A percentile compares a stretch with the other conserved stretches of the same genome.
These are phyloP conservation scores for Blastocystis sp. DNA, from an alignment of 352 stramenopile genomes.

Conservation along the genomic window DNA sequence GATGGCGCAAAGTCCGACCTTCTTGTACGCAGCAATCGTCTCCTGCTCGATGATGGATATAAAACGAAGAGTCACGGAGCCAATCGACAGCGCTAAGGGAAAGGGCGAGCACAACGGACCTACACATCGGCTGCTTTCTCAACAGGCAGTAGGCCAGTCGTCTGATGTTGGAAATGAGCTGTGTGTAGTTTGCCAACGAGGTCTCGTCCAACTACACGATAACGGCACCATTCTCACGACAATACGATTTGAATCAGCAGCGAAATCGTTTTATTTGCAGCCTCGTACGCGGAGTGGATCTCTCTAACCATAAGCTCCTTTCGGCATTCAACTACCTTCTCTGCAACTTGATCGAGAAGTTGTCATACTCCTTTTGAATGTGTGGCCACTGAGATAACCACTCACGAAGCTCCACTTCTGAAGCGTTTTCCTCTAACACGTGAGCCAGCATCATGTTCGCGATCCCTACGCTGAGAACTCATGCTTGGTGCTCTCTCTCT, in stretches of 20 bases:
- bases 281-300: conserved; percentile 50
- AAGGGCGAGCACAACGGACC: background rate
- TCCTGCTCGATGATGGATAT: conserved; percentile 60
- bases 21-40: conserved; percentile 24
- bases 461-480: background rate
- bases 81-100: conserved; percentile 48
- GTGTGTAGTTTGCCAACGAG: background rate
- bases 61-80: conserved; percentile 45
- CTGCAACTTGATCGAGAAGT: conserved; percentile 65
- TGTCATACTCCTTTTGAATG: conserved; percentile 41
- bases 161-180: conserved; percentile 29
- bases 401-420: conserved; percentile 12
- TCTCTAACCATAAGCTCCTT: background rate
- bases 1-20: background rate
- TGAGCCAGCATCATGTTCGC: background rate
- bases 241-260: conserved; percentile 45
- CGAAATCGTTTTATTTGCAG: conserved; percentile 12
- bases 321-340: background rate
- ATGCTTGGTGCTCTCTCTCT: background rate
- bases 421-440: background rate
- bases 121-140: conserved; percentile 66
- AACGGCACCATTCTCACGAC: background rate
- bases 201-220: background rate
- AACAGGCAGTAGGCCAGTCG: conserved; percentile 32
- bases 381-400: conserved; percentile 25